Conservation (phyloP, 2,329 filamentous ascomycete species). For the Hypoxylon sp. region DNA sequence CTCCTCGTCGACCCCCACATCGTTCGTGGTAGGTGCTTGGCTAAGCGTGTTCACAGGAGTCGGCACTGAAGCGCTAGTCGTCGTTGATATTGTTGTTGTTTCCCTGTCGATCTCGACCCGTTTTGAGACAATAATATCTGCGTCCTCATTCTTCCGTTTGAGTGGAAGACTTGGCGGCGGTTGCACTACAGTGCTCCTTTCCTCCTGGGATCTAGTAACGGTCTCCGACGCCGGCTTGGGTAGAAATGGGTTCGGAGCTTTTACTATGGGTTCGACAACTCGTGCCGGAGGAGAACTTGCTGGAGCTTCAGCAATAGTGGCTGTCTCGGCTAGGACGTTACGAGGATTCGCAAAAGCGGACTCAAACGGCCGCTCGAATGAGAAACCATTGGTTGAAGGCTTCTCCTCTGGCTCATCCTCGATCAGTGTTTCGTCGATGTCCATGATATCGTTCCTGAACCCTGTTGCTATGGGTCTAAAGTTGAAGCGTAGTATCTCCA, state of each 20-base stretch:
- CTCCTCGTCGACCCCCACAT: constrained; percentile 56
- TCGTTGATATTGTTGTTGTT: constrained; percentile 10
- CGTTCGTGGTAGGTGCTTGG: constrained; percentile 11
- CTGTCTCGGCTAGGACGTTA: constrained; percentile 25
- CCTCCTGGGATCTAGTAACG: constrained; percentile 45
- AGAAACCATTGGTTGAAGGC: constrained; percentile 43
- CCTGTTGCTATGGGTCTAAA: constrained; percentile 61
- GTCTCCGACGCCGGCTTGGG: constrained; percentile 44
- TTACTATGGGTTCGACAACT: constrained; percentile 29
- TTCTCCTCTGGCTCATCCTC: constrained; percentile 50
- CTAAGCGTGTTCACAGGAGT: constrained; percentile 25
- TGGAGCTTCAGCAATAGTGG: constrained; percentile 26
- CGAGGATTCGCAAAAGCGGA: constrained; percentile 22
- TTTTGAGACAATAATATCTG: constrained; percentile 57
- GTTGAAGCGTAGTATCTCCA: constrained; percentile 79
- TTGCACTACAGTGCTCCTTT: constrained; percentile 30
- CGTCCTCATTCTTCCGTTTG: constrained; percentile 62
- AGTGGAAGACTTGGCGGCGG: constrained; percentile 48
- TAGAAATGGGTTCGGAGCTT: constrained; percentile 48
- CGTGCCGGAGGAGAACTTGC: constrained; percentile 23
- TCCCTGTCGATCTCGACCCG: constrained; percentile 55
- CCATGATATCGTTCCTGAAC: constrained; percentile 52
- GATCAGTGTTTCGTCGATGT: constrained; percentile 57
- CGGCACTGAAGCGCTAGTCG: constrained; percentile 23
- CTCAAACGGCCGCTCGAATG: constrained; percentile 47